Evolutionary conservation across 176 grass and related monocot species (phyloP).

Genomic region (Rhipidocladum racemiflorum): DNA sequence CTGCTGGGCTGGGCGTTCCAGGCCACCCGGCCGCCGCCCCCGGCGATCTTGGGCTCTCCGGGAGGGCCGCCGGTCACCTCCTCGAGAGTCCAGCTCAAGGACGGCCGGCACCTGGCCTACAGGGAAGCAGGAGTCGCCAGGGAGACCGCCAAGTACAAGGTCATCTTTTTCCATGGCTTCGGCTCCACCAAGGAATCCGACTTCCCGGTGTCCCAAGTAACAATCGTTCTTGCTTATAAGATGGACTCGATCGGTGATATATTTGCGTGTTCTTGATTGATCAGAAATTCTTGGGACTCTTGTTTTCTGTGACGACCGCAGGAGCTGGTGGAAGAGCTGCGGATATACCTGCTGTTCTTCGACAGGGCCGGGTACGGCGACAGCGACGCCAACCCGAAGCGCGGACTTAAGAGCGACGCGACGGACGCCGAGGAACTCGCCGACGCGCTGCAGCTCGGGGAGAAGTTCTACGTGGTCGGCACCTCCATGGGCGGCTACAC

Average conservation of each 20-base stretch:
- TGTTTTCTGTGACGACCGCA: not conserved
- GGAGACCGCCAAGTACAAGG: conserved; percentile 49
- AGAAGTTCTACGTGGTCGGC: conserved; percentile 62
- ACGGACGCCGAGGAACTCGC: conserved; percentile 61
- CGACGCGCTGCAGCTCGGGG: conserved; percentile 45
- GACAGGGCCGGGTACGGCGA: conserved; percentile 74
- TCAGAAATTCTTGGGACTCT: not conserved
- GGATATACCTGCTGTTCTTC: conserved; percentile 48
- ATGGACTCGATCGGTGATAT: not conserved
- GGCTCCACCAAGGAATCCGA: conserved; percentile 36
- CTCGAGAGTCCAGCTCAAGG: conserved; percentile 46
- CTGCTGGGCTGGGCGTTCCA: conserved; percentile 42
- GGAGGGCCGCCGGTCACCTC: conserved; percentile 46
- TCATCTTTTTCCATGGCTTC: conserved; percentile 52
- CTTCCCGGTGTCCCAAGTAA: conserved; percentile 45
- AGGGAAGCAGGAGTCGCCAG: conserved; percentile 55
- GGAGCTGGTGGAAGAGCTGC: conserved; percentile 55
- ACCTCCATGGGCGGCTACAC: conserved; percentile 56
- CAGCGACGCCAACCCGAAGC: conserved; percentile 58
- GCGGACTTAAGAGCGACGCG: conserved; percentile 52
- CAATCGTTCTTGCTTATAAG: not conserved
- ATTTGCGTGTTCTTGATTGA: not conserved
- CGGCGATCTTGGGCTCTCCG: conserved; percentile 45
- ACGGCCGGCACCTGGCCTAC: conserved; percentile 65
- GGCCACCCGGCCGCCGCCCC: conserved; percentile 38